Conservation (phyloP, 352 stramenopile genomes). For the Phytophthora sansomeana region DNA sequence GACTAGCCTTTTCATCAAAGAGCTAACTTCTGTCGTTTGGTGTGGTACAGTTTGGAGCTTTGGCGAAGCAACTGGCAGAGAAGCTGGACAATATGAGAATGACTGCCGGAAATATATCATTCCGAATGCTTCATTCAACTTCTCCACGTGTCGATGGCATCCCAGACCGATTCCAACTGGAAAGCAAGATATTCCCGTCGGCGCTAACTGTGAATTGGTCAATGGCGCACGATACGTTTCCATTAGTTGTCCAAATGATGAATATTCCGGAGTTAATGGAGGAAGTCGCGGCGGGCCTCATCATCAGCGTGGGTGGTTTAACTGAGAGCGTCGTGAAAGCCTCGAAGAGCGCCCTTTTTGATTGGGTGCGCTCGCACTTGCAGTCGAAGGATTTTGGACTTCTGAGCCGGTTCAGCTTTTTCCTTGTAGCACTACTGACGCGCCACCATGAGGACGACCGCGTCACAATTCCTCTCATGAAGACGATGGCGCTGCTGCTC, state of each 20-base stretch:
- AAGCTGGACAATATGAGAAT: slow-evolving; percentile 96
- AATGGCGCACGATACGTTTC: slow-evolving; percentile 92
- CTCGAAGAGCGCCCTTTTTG: slow-evolving; percentile 68
- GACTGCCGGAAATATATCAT: slow-evolving; percentile 89
- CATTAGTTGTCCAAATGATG: slow-evolving; percentile 86
- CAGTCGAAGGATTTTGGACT: slow-evolving; percentile 71
- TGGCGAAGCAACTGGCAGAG: slow-evolving; percentile 97
- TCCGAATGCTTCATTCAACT: slow-evolving; percentile 82
- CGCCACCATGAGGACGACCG: slow-evolving; percentile 77
- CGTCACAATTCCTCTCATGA: slow-evolving; percentile 89
- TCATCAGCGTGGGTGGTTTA: slow-evolving; percentile 95
- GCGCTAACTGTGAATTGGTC: slow-evolving; percentile 77
- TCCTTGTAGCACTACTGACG: slow-evolving; percentile 68
- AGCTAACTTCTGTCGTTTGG: slow-evolving; percentile 25
- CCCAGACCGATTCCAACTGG: slow-evolving; percentile 74
- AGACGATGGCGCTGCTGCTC: slow-evolving; percentile 83
- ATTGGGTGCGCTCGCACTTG: slow-evolving; percentile 62
- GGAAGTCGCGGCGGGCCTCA: slow-evolving; percentile 87
- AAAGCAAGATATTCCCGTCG: slow-evolving; percentile 66
- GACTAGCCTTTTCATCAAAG: neutral
- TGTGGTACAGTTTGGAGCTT: slow-evolving; percentile 65
- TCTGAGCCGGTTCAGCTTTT: slow-evolving; percentile 72
- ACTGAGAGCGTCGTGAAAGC: slow-evolving; percentile 95
- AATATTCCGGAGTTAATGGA: slow-evolving; percentile 90
- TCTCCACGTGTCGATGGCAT: slow-evolving; percentile 78